Conservation (phyloP, 148 eudicot genomes). For the Agrostemma githago region DNA sequence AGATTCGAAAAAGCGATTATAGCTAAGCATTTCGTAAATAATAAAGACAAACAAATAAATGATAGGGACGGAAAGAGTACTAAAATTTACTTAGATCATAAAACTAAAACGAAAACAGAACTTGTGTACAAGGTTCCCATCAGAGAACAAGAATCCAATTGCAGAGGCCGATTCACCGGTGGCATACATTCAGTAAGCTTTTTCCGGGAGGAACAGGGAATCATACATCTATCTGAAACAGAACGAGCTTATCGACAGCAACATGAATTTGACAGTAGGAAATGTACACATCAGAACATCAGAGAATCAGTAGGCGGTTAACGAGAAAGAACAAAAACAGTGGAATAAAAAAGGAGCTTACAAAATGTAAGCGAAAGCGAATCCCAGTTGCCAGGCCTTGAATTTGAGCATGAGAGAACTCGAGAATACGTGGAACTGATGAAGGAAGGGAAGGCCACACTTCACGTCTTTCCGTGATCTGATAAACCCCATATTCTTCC, state of each 20-base stretch:
- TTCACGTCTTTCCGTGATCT: background rate
- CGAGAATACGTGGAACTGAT: background rate
- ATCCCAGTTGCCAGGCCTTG: background rate
- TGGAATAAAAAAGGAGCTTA: constrained; percentile 13
- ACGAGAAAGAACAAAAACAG: background rate
- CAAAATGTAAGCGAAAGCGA: background rate
- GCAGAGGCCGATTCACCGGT: background rate
- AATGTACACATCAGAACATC: constrained; percentile 7
- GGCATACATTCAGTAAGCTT: background rate
- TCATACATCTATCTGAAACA: background rate
- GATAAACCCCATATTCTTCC: constrained; percentile 3
- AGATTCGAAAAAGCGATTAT: background rate
- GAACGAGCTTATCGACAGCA: background rate
- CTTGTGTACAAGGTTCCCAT: background rate
- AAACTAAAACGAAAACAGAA: background rate
- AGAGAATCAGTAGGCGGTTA: background rate
- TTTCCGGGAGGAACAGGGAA: background rate
- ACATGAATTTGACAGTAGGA: background rate
- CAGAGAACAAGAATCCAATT: background rate
- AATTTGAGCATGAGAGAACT: constrained; percentile 1
- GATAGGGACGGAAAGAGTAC: no score
- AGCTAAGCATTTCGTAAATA: background rate
- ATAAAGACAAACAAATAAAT: no score
- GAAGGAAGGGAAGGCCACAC: constrained; percentile 5
- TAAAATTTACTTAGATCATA: no score